Percentiles rank a stretch among this genome's conserved stretches.
These are phyloP conservation scores for Cenchrus fungigraminus DNA, from an alignment of 176 grass and related monocot species.

Conservation along the genomic window DNA sequence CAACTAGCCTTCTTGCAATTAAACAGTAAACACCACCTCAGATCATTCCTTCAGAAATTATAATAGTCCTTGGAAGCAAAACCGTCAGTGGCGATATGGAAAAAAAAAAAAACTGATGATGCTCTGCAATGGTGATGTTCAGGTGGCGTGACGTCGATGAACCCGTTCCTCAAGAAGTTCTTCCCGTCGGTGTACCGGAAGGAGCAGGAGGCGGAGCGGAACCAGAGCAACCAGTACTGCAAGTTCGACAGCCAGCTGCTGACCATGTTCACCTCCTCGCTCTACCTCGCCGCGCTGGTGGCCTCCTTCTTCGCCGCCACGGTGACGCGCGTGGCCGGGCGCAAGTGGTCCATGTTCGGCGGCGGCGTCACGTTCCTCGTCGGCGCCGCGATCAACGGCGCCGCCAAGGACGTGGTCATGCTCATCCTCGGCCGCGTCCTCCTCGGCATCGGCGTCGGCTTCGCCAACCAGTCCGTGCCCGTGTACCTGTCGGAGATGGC, in stretches of 20 bases:
- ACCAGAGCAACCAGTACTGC: slow-evolving; percentile 93
- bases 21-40: background rate
- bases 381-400: slow-evolving; percentile 80
- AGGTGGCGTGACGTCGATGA: slow-evolving; percentile 95
- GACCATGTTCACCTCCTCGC: slow-evolving; percentile 93
- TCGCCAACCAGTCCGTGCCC: slow-evolving; percentile 96
- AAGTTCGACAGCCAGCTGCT: slow-evolving; percentile 98
- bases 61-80: background rate
- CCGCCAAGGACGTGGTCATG: slow-evolving; percentile 62
- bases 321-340: slow-evolving; percentile 69
- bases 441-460: slow-evolving; percentile 91
- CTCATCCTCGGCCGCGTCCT: slow-evolving; percentile 95
- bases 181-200: slow-evolving; percentile 82
- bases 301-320: slow-evolving; percentile 78
- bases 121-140: slow-evolving; percentile 25
- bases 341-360: slow-evolving; percentile 96
- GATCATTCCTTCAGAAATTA: background rate
- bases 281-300: slow-evolving; percentile 85
- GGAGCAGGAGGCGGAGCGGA: slow-evolving; percentile 50
- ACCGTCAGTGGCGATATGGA: no score
- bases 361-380: slow-evolving; percentile 87
- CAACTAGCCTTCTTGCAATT: slow-evolving; percentile 26
- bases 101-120: background rate
- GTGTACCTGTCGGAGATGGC: slow-evolving; percentile 98
- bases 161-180: slow-evolving; percentile 78